These are phyloP conservation scores for Macaranga tanarius DNA, from an alignment of 441 rosid genomes.

Conservation along the genomic window DNA sequence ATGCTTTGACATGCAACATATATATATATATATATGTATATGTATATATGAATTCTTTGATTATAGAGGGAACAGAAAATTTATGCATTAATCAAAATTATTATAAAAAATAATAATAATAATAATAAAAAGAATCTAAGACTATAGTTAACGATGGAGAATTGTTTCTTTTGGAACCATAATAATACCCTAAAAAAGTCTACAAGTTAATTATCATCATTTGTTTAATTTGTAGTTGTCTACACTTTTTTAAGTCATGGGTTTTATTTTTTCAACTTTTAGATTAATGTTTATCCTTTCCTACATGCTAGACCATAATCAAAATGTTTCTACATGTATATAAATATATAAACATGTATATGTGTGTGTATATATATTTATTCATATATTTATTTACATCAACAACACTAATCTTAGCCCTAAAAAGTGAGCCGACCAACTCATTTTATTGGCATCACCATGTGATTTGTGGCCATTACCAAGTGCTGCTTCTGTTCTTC, in stretches of 20 bases:
- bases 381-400: neutral
- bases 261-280: slow-evolving; percentile 15
- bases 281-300: slow-evolving; percentile 35
- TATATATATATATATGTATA: neutral
- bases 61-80: slow-evolving; percentile 20
- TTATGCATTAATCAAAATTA: too few relatives aligned
- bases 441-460: slow-evolving; percentile 48
- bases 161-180: slow-evolving; percentile 23
- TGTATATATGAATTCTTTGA: neutral
- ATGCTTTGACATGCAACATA: slow-evolving; percentile 17
- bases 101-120: too few relatives aligned
- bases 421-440: slow-evolving; percentile 64
- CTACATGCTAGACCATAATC: slow-evolving; percentile 38
- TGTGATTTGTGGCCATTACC: slow-evolving; percentile 51
- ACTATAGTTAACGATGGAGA: slow-evolving; percentile 28
- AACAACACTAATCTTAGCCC: slow-evolving; percentile 29
- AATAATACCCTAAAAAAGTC: slow-evolving; percentile 8
- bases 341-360: slow-evolving; percentile 11
- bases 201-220: neutral
- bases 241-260: slow-evolving; percentile 36
- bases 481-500: slow-evolving; percentile 32
- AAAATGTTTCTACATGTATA: slow-evolving; percentile 32
- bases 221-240: slow-evolving; percentile 5
- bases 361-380: too few relatives aligned
- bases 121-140: slow-evolving; percentile 26